Base-by-base conservation (phyloP, 371 early-diverging fungal species). In the Batrachochytrium dendrobatidis region DNA sequence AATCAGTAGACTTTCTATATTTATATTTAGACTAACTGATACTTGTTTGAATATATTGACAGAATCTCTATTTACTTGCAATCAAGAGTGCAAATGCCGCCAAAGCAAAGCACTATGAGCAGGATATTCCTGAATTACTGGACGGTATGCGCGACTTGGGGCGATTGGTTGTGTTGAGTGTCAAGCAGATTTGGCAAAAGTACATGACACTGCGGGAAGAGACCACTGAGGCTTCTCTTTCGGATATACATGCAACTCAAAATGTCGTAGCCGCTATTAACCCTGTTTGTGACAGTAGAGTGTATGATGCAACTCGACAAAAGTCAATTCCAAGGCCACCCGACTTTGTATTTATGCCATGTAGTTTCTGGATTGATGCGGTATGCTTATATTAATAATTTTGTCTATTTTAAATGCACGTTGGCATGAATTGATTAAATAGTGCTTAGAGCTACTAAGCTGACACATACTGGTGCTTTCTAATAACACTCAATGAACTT, bases 11-110 rank as follows among this genome's bases (percentile, higher is more conserved):
- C 24, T 20, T 31, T 29, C 46, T 10, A 28, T 45, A 29, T 17
- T 30, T 26, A 29, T 3, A n/a, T 34, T 39, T 7, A 44, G 10
- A 6, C 31, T 10, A 10, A 15, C 22, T 53, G 12, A 53, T 25
- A 8, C 22, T 34, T 7, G 24, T 48, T 6, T 49, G 32, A n/a
- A 12, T 39, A 12, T 12, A 12, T 39, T 32, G 3, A 34, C 60
- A 78, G 68, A 81, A 79, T 63, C 56, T 69, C 45, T 81, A 81
- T 49, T 63, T 81, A n/a, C 60, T 79, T 32, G 62, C 71, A 12
- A 64, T 81, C 22, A 65, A 66, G 12, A 65, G 62, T 29, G 69
- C 81, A 28, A 79, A 81, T 53, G 69, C 71, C 6, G 62, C 66
- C 28, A 77, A 81, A 61, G 52, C 64, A 33, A 64, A 64, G 24